Base-by-base conservation (phyloP, 148 eudicot species). In the Mesembryanthemum crystallinum region DNA sequence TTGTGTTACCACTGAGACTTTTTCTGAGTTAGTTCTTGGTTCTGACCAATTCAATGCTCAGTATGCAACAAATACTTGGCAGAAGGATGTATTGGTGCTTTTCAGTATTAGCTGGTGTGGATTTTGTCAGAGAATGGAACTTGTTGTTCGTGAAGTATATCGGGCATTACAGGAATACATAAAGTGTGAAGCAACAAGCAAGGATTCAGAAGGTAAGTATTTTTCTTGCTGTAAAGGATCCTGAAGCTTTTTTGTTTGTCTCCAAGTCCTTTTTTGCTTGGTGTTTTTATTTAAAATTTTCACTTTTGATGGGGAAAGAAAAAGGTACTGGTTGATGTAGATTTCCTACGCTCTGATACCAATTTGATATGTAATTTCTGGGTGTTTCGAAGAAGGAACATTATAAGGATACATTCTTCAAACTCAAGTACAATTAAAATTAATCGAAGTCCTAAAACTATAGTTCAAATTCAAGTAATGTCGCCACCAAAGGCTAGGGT, bases 61-160 rank as follows among this genome's bases (percentile, higher is more conserved):
- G 74, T 77, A 78, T 82, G 62, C 78, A 65, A 79, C 78, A 33
- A 66, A 80, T 77, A 77, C 85, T 42, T 85, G 82, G 83, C 83
- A 87, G 76, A 88, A 82, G 77, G 94, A 91, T 65, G 89, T 88
- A 13, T 55, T 91, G 81, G 98, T 94, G 73, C 90, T 94, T 78
- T 90, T 94, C 77, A 88, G 90, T 86, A 86, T 80, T 77, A 84
- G 83, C 64, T 94, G 95, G 95, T 94, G 98, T 83, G 98, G 95
- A 60, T 90, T 91, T 81, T 94, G 98, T 84, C 97, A 88, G 77
- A 88, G 97, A 82, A 91, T 86, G 91, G 95, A 94, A 76, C 79
- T 94, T 55, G 84, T 90, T 75, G 86, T 91, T 72, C 90, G 93
- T 77, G 98, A 94, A 90, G 97, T 87, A 69, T 87, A 88, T 81